Evolutionary conservation across 805 yeast species (phyloP), one percentile per base, ranked within the genome.

Genomic region (Metschnikowia kunwiensis): DNA sequence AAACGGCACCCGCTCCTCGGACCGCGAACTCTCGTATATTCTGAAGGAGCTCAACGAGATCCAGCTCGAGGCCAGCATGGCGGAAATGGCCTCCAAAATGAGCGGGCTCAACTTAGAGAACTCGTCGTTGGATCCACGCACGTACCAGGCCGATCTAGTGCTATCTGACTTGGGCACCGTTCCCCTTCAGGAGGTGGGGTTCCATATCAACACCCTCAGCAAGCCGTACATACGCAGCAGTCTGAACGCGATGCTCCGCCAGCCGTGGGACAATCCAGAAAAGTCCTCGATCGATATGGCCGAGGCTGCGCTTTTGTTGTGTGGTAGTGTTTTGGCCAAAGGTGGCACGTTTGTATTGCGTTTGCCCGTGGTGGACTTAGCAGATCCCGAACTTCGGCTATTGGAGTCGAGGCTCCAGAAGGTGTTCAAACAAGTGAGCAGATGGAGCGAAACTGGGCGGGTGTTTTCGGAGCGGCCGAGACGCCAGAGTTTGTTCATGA

Each of bases 241-340:
- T 27, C 46, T 51, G 11, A 58, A 57, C 36, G 46, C 44, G 4
- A 50, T 54, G 7, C 50, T 67, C 16, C 57, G 55, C 12, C 49
- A 47, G 34, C 55, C 61, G 1, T 39, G 54, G 11, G 36, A 39
- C 4, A 50, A 60, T 22, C 57, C 59, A 1, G 30, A 40, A n/a
- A 58, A 60, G 27, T 49, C 64, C 15, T 44, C 61, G 2, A 44
- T 66, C 10, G 72, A 68, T 44, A 45, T 65, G 48, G 69, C 70
- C 1, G 72, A 67, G 34, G 70, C 71, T 0, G 53, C 68, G 2
- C 46, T 66, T 22, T 40, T 63, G 3, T 42, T 67, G 12, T 45
- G 57, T 9, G 58, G 66, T 30, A 51, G 51, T 1, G 35, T 57
- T 0, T 49, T 68, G 41, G 50, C 43, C 26, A 53, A 57, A 10